These are phyloP conservation scores for Fusarium sororula DNA, from an alignment of 2,329 filamentous ascomycete species.

Conservation along the genomic window DNA sequence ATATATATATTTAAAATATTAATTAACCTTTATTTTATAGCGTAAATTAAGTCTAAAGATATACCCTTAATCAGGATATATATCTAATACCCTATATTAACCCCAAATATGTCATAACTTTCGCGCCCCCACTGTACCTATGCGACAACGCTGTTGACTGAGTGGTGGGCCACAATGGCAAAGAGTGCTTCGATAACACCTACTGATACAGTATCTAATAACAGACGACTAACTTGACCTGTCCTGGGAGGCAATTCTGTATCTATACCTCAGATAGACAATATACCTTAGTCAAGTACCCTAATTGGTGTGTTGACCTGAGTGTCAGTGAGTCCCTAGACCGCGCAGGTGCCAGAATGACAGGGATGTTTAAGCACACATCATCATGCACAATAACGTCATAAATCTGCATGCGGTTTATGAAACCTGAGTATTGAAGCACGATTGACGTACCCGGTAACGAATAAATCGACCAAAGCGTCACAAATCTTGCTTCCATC, in stretches of 20 bases:
- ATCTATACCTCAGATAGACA: background rate
- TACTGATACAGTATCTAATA: background rate
- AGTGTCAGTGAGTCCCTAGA: background rate
- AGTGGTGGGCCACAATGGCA: background rate
- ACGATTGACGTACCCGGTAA: conserved; percentile 19
- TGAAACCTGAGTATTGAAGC: conserved; percentile 19
- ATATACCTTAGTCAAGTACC: too few species aligned
- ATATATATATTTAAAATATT: too few species aligned
- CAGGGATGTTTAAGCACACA: conserved; percentile 7
- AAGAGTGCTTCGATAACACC: background rate
- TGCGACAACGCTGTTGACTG: background rate
- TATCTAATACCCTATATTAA: too few species aligned
- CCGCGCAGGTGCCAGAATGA: background rate
- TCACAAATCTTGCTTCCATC: conserved; percentile 14
- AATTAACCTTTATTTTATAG: too few species aligned
- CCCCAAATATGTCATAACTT: too few species aligned
- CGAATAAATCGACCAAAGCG: background rate
- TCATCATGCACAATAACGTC: conserved; percentile 33
- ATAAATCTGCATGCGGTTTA: conserved; percentile 16
- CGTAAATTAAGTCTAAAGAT: too few species aligned
- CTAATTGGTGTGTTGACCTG: too few species aligned
- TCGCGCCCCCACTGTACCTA: too few species aligned
- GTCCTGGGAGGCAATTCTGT: background rate
- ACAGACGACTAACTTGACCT: background rate
- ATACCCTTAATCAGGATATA: too few species aligned